Conservation (phyloP, 2,329 filamentous ascomycete genomes). For the Fusarium praegraminearum region DNA sequence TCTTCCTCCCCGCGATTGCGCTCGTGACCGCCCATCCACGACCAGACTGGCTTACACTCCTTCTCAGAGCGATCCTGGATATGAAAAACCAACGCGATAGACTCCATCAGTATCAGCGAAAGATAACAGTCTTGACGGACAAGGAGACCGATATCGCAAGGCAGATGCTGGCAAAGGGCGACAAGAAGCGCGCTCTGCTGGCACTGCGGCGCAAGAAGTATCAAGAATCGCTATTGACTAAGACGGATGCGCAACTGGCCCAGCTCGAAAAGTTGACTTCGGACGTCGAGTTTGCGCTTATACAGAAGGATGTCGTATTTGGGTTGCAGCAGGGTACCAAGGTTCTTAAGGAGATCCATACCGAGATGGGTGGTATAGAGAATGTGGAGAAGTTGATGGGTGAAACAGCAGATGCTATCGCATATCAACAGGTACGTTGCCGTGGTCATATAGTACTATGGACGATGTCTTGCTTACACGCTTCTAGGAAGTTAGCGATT, state of each 20-base stretch:
- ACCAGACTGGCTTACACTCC: conserved; percentile 8
- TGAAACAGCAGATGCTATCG: conserved; percentile 88
- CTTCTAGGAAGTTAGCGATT: conserved; percentile 85
- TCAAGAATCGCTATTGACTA: conserved; percentile 87
- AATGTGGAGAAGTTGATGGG: conserved; percentile 95
- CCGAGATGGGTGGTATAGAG: conserved; percentile 95
- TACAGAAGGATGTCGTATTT: conserved; percentile 96
- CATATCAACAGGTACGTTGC: conserved; percentile 82
- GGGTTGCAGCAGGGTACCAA: conserved; percentile 91
- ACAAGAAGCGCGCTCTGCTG: conserved; percentile 85
- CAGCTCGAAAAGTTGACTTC: conserved; percentile 90
- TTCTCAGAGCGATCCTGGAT: conserved; percentile 89
- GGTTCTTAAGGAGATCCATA: conserved; percentile 90
- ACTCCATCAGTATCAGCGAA: conserved; percentile 94
- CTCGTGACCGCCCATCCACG: conserved; percentile 26
- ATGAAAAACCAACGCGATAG: conserved; percentile 98
- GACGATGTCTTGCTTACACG: conserved; percentile 17
- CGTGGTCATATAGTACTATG: background rate
- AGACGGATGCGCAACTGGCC: conserved; percentile 94
- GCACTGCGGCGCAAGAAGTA: conserved; percentile 96
- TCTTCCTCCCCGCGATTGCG: conserved; percentile 30
- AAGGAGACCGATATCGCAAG: conserved; percentile 89
- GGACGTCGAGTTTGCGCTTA: conserved; percentile 93
- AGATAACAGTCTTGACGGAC: conserved; percentile 85
- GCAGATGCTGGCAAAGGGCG: conserved; percentile 81